Base-by-base conservation (phyloP, 805 yeast genomes). In the Yamadazyma laniorum region DNA sequence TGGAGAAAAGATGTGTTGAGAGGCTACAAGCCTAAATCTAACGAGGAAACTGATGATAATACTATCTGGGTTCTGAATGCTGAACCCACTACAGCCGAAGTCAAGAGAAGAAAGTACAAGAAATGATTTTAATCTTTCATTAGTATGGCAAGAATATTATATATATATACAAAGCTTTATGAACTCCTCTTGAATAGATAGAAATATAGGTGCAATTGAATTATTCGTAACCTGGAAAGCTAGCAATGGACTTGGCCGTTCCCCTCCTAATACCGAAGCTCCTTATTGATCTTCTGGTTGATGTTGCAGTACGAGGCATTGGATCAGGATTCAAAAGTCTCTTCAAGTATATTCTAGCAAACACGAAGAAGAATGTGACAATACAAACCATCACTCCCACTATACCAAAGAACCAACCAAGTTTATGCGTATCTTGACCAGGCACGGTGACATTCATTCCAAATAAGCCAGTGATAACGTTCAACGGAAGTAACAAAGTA, bases 371-470 rank as follows among this genome's bases (percentile, higher is more conserved):
- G 3, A 29, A 5, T 12, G 41, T 15, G n/a, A 56, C 50, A 26
- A 58, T 40, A 13, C 36, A 39, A 27, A 49, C 42, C 58, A 59
- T 57, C 2, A 56, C 57, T 3, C 62, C 65, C 27, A 59, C 22
- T 36, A 59, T 58, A 4, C 63, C 65, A 25, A 57, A 58, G 31
- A 55, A 59, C 65, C 65, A 59, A 8, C 35, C 35, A 9, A 52
- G 45, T 5, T 40, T 37, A 16, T 4, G 6, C 30, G 62, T 65
- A 2, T 48, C 70, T 11, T 50, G 65, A 19, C 96, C 96, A 0
- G 97, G 97, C 19, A 91, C 85, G 9, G 51, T 61, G 14, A 91
- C 98, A 61, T 91, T 91, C 99, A 91, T 91, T 53, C 97, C 97
- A 63, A 91, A 91, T 46, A 90, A 56, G 58, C 97, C 96, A 2